Conservation (phyloP, 208 protist species). For the Trypanosoma scelopori region DNA sequence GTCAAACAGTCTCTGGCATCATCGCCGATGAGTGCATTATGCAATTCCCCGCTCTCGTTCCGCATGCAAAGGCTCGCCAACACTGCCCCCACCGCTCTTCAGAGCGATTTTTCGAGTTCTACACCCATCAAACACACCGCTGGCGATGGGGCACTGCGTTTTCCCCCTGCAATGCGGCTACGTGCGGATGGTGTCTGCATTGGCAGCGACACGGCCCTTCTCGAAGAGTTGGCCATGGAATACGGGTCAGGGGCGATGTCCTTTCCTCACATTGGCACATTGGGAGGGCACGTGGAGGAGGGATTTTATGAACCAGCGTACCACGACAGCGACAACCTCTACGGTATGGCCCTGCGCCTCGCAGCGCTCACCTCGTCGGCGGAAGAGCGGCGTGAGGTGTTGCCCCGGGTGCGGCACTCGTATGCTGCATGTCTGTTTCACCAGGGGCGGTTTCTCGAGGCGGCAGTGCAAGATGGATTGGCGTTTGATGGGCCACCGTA, state of each 20-base stretch:
- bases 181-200: not conserved
- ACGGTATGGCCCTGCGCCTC: conserved; percentile 33
- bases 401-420: conserved; percentile 16
- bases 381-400: conserved; percentile 1
- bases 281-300: conserved; percentile 1
- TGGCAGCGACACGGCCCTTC: not conserved
- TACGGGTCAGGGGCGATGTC: not conserved
- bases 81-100: not conserved
- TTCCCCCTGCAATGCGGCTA: not conserved
- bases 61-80: not conserved
- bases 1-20: not conserved
- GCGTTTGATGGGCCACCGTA: conserved; percentile 11
- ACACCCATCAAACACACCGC: not conserved
- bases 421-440: conserved; percentile 27
- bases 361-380: not conserved
- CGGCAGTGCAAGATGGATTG: conserved; percentile 31
- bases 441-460: conserved; percentile 27
- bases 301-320: not conserved
- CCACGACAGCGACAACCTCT: conserved; percentile 28
- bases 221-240: not conserved
- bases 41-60: not conserved
- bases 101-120: not conserved
- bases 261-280: conserved; percentile 8
- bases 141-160: not conserved
- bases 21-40: not conserved